These are phyloP conservation scores for Picea engelmannii DNA, from an alignment of 83 land plant species.

Conservation along the genomic window DNA sequence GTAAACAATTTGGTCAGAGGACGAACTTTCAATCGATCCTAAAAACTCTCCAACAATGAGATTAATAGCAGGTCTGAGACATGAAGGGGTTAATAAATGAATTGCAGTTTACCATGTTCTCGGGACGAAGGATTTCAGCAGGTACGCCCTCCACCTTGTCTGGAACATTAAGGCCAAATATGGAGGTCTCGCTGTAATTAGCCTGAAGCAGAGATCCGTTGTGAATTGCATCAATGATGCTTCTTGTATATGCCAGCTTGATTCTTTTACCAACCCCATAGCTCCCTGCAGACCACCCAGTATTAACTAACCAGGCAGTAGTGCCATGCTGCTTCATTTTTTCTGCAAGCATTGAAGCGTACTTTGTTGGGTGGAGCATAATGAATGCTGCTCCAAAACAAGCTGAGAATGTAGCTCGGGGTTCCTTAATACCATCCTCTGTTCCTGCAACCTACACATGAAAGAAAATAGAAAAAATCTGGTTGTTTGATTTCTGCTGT, in stretches of 20 bases:
- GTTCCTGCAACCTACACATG: slow-evolving; percentile 54
- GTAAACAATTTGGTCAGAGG: neutral
- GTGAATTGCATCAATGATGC: slow-evolving; percentile 84
- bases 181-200: slow-evolving; percentile 56
- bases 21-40: neutral
- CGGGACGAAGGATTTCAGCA: slow-evolving; percentile 71
- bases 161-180: slow-evolving; percentile 83
- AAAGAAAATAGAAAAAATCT: neutral
- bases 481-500: neutral
- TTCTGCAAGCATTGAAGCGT: slow-evolving; percentile 87
- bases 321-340: slow-evolving; percentile 85
- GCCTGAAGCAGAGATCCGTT: slow-evolving; percentile 70
- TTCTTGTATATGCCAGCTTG: slow-evolving; percentile 66
- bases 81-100: neutral
- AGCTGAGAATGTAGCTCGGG: slow-evolving; percentile 85
- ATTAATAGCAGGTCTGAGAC: neutral
- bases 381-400: slow-evolving; percentile 19
- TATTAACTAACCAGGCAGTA: slow-evolving; percentile 90
- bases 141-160: slow-evolving; percentile 75
- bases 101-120: slow-evolving; percentile 52
- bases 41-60: too few relatives aligned
- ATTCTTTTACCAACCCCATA: slow-evolving; percentile 83
- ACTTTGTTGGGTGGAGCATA: slow-evolving; percentile 20
- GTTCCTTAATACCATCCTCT: slow-evolving; percentile 48
- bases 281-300: slow-evolving; percentile 91